Conservation (phyloP, 257 asterid species). For the Thymus mandschuricus region DNA sequence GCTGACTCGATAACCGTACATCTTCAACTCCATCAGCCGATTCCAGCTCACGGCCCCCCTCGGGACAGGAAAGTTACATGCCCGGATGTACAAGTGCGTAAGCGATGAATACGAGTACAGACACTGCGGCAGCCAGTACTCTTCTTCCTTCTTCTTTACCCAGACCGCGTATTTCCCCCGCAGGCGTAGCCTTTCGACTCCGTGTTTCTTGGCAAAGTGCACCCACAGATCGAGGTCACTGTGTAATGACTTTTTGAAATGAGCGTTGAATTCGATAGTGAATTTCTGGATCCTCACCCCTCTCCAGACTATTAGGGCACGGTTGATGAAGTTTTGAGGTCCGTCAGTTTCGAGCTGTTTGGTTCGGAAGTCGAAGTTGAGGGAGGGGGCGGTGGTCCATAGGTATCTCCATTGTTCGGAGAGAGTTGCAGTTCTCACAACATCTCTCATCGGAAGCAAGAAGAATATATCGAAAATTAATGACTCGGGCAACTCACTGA, state of each 20-base stretch:
- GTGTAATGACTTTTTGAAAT: background rate
- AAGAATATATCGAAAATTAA: background rate
- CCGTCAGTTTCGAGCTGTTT: background rate
- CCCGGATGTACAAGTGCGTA: background rate
- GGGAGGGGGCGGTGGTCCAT: background rate
- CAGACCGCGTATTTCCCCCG: no score
- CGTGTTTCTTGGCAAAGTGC: background rate
- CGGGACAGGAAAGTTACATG: background rate
- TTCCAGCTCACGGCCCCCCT: background rate
- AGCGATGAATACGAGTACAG: background rate
- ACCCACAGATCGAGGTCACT: background rate
- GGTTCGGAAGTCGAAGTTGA: background rate
- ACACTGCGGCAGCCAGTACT: background rate
- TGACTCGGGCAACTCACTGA: background rate
- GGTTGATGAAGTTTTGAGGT: background rate
- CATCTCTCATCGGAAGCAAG: background rate
- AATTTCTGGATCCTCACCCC: background rate
- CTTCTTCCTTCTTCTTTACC: background rate
- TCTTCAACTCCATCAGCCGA: background rate
- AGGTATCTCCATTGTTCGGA: background rate
- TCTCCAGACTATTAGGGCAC: background rate
- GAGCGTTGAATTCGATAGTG: background rate
- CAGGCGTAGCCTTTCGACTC: background rate
- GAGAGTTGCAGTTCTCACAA: background rate
- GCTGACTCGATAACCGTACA: background rate